These are phyloP conservation scores for Verticillium klebahnii DNA, from an alignment of 2,329 filamentous ascomycete species.

Conservation along the genomic window DNA sequence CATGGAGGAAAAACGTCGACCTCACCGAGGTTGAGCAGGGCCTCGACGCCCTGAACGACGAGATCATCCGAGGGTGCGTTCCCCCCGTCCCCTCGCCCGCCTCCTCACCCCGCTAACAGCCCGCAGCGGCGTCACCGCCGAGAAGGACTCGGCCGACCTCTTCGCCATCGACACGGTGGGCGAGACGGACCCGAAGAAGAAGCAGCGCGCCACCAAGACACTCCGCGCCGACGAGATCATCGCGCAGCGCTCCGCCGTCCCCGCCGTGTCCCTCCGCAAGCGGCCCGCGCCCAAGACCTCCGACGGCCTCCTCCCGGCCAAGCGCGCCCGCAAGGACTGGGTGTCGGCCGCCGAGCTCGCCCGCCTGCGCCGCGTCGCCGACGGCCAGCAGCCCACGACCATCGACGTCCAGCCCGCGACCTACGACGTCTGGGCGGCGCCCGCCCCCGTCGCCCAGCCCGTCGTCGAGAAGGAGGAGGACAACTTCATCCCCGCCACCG, in stretches of 20 bases:
- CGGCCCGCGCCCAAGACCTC: constrained; percentile 61
- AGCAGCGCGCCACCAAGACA: constrained; percentile 66
- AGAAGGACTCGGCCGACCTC: constrained; percentile 77
- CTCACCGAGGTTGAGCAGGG: constrained; percentile 80
- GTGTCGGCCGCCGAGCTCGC: constrained; percentile 81
- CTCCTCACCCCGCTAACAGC: not conserved
- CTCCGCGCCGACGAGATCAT: constrained; percentile 93
- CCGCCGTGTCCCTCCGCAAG: constrained; percentile 75
- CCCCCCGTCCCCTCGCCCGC: not conserved
- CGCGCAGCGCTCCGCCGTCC: constrained; percentile 74
- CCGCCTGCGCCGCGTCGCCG: constrained; percentile 73
- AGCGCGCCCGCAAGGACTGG: constrained; percentile 73
- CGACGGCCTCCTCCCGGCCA: constrained; percentile 68
- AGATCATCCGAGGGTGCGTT: constrained; percentile 80
- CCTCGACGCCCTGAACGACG: constrained; percentile 77
- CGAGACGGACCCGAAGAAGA: constrained; percentile 60
- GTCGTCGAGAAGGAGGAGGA: constrained; percentile 25
- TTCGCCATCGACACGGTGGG: constrained; percentile 79
- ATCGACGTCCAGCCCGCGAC: constrained; percentile 55
- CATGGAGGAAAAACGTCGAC: constrained; percentile 98
- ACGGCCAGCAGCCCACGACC: constrained; percentile 58
- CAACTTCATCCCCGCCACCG: constrained; percentile 62
- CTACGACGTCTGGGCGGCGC: constrained; percentile 74
- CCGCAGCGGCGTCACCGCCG: constrained; percentile 73
- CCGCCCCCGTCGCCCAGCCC: constrained; percentile 32